A percentile compares a stretch with the other conserved stretches of the same genome.
Conservation (phyloP, 2,329 filamentous ascomycete species). For the Emergomyces pasteurianus region DNA sequence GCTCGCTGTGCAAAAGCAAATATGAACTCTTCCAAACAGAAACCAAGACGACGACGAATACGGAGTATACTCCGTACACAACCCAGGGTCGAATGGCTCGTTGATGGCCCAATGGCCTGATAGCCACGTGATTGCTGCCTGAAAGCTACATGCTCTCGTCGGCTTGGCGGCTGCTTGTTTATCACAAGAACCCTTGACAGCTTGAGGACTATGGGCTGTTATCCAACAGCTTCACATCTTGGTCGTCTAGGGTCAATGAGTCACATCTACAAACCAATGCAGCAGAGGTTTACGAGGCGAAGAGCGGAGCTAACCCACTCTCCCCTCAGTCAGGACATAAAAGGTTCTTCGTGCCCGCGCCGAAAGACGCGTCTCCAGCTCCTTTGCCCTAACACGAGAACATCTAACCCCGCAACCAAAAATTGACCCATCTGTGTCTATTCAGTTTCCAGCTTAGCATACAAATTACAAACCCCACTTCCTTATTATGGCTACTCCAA, state of each 20-base stretch:
- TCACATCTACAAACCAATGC: background rate
- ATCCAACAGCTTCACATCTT: background rate
- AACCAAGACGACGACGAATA: background rate
- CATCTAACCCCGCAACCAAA: background rate
- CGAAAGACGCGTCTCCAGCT: background rate
- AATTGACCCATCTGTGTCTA: background rate
- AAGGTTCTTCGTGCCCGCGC: background rate
- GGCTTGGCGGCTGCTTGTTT: background rate
- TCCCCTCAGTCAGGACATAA: background rate
- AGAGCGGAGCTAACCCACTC: background rate
- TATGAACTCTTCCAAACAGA: background rate
- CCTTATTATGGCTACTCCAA: background rate
- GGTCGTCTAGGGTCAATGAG: background rate
- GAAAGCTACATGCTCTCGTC: background rate
- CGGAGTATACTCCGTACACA: no score
- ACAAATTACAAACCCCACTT: background rate
- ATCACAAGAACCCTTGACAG: background rate
- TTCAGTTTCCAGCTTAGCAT: background rate
- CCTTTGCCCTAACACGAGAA: no score
- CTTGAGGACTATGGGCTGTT: background rate
- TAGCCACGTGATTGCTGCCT: conserved; percentile 1
- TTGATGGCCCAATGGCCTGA: background rate
- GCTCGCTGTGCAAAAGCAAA: background rate
- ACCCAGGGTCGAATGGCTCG: no score
- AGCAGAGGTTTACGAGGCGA: background rate